Base-by-base conservation (phyloP, 2,329 filamentous ascomycete species). In the Metarhizium brunneum region DNA sequence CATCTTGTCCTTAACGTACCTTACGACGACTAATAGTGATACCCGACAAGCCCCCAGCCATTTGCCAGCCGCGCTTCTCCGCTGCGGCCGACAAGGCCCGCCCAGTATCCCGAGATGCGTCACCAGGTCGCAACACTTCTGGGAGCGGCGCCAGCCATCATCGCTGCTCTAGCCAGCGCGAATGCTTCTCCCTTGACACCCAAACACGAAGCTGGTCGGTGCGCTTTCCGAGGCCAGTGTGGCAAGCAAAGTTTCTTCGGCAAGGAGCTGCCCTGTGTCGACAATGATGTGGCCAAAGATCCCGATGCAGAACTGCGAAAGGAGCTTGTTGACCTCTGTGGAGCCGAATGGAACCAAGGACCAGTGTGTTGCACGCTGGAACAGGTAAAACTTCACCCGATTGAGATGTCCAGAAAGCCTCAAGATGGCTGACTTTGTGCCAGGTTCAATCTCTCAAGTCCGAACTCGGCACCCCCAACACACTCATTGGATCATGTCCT, bases 201-300 rank as follows among this genome's bases (percentile, higher is more conserved):
- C 1, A 88, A 84, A 61, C 92, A 96, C 64, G 92, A 96, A 71
- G 77, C 86, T 52, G 92, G 92, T 45, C 82, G 92, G 61, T 97
- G 92, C 71, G 90, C 92, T 1, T 90, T 97, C 59, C 84, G 92
- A 52, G 91, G 91, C 7, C 87, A 95, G 60, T 99, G 94, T 68
- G 94, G 94, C 50, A 92, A 91, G 71, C 86, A 92, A 72, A 86
- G 87, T 60, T 87, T 94, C 69, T 97, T 97, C 65, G 90, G 91
- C 55, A 87, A 90, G 56, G 84, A 95, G 62, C 78, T 97, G 58
- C 94, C 94, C 4, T 99, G 94, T 68, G 85, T 92, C 14, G 92
- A 99, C 73, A 99, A 99, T 68, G 91, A 80, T 4, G 76, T 86
- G 40, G 94, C 94, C 40, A 77, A 85, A 60, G 80, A 87, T 38